A percentile compares a stretch with the other conserved stretches of the same genome.
These are phyloP conservation scores for Beauveria varroae DNA, from an alignment of 2,329 filamentous ascomycete species.

Conservation along the genomic window DNA sequence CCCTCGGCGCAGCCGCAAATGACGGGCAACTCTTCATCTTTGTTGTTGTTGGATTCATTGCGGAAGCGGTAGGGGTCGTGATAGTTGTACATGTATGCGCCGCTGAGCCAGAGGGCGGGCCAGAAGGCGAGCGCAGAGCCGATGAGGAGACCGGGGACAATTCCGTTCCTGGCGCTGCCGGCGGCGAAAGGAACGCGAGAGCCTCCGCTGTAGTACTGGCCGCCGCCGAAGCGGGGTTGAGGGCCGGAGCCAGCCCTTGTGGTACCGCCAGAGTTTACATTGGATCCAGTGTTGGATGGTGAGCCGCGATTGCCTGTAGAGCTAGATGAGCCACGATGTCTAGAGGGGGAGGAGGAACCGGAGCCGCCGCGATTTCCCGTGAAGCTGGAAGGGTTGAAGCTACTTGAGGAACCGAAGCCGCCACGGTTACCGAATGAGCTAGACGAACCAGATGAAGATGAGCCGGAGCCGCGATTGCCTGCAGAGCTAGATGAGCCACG, in stretches of 20 bases:
- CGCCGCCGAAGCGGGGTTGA: slow-evolving; percentile 51
- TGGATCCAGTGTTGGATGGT: slow-evolving; percentile 16
- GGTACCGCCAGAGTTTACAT: slow-evolving; percentile 38
- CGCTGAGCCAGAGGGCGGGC: slow-evolving; percentile 58
- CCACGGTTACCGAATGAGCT: background rate
- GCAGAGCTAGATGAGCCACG: background rate
- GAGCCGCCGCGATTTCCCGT: slow-evolving; percentile 15
- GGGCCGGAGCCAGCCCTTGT: slow-evolving; percentile 53
- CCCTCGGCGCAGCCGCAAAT: slow-evolving; percentile 45
- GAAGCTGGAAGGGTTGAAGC: background rate
- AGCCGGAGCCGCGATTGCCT: background rate
- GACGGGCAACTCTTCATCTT: slow-evolving; percentile 27
- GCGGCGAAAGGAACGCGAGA: slow-evolving; percentile 51
- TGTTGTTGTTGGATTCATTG: slow-evolving; percentile 40
- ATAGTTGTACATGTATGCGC: slow-evolving; percentile 49
- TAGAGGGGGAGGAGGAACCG: slow-evolving; percentile 3
- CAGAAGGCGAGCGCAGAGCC: slow-evolving; percentile 47
- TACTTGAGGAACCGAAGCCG: background rate
- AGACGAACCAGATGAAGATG: background rate
- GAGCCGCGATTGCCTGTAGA: slow-evolving; percentile 14
- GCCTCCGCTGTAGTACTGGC: slow-evolving; percentile 61
- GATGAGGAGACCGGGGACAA: slow-evolving; percentile 44
- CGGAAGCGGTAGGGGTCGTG: slow-evolving; percentile 41
- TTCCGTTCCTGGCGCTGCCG: slow-evolving; percentile 39
- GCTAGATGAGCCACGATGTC: slow-evolving; percentile 13